phyloP scores from a whole-genome alignment of 2,329 filamentous ascomycete species.

The Emergomyces africanus region DNA sequence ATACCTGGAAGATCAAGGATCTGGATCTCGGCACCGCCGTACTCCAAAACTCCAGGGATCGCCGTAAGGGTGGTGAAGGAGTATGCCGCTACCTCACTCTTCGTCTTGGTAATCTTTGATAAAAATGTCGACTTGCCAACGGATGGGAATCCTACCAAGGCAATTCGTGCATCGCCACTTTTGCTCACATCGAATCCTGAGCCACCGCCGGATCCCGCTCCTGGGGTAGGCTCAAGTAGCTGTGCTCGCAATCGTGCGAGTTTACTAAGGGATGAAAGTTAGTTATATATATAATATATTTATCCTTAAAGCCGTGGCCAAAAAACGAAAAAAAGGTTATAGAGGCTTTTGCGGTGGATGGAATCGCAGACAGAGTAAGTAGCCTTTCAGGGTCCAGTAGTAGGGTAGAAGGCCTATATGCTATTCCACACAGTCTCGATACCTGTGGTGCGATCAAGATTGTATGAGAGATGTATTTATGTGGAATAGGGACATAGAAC shows the following conservation, averaged over 20 bases:
- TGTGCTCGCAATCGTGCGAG: conserved; percentile 90
- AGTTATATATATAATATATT: neutral
- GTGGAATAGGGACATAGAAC: neutral
- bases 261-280: conserved; percentile 51
- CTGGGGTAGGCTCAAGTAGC: conserved; percentile 76
- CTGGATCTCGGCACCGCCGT: conserved; percentile 95
- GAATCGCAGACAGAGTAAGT: neutral
- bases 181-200: conserved; percentile 86
- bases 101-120: conserved; percentile 98
- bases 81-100: conserved; percentile 90
- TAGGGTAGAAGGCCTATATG: too few relatives aligned
- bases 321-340: too few relatives aligned
- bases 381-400: too few relatives aligned
- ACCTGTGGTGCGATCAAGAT: too few relatives aligned
- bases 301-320: neutral
- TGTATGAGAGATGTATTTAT: neutral
- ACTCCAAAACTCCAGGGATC: conserved; percentile 93
- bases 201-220: conserved; percentile 64
- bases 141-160: conserved; percentile 95
- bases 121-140: conserved; percentile 98
- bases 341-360: neutral
- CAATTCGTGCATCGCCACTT: conserved; percentile 90
- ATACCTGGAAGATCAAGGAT: conserved; percentile 96
- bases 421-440: neutral
- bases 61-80: conserved; percentile 96